Evolutionary conservation across 2,329 filamentous ascomycete genomes (phyloP).

Genomic region (Stachybotrys chartarum): DNA sequence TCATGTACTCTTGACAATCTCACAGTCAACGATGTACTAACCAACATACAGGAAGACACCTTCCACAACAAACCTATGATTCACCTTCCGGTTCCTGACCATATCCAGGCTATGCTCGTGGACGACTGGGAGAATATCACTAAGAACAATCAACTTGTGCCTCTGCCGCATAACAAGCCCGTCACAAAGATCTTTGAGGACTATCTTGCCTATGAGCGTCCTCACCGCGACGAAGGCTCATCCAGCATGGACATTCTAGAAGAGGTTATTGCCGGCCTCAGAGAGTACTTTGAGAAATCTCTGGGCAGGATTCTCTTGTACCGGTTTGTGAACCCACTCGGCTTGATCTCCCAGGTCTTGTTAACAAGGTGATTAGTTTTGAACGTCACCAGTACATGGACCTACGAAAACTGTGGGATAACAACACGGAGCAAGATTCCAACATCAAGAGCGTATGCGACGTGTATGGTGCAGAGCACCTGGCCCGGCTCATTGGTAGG

Average conservation of each 20-base stretch:
- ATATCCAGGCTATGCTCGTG: conserved; percentile 84
- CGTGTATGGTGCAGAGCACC: conserved; percentile 87
- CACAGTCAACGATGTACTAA: conserved; percentile 9
- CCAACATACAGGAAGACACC: conserved; percentile 65
- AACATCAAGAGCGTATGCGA: conserved; percentile 68
- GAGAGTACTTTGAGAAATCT: conserved; percentile 89
- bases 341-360: background rate
- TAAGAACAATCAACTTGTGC: conserved; percentile 85
- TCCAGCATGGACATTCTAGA: conserved; percentile 80
- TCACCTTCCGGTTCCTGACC: conserved; percentile 78
- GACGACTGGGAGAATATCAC: conserved; percentile 99
- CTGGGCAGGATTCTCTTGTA: conserved; percentile 87
- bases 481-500: conserved; percentile 82
- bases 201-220: conserved; percentile 65
- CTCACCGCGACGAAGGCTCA: conserved; percentile 56
- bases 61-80: conserved; percentile 82
- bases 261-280: conserved; percentile 78
- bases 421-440: conserved; percentile 48
- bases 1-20: background rate
- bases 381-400: conserved; percentile 85
- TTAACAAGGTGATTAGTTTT: conserved; percentile 48
- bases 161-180: conserved; percentile 69
- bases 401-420: conserved; percentile 63
- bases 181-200: conserved; percentile 74
- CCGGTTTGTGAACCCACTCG: conserved; percentile 33